These are phyloP conservation scores for Ceriops tagal DNA, from an alignment of 345 rosid species.

Conservation along the genomic window DNA sequence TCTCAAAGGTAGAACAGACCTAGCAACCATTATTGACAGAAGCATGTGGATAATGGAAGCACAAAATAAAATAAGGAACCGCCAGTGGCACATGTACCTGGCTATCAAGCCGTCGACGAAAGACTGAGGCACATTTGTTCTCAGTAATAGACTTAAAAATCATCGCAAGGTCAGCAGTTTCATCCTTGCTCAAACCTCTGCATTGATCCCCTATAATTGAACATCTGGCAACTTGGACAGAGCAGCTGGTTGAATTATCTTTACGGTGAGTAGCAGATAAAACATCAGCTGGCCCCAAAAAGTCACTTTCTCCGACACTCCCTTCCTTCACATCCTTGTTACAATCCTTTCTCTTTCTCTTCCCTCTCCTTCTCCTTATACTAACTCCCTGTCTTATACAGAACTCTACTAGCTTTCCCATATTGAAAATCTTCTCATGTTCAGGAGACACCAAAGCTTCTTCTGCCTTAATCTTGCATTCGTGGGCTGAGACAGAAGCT, in stretches of 20 bases:
- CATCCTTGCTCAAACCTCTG: constrained; percentile 25
- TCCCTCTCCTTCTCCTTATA: constrained; percentile 69
- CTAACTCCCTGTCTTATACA: constrained; percentile 38
- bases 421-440: constrained; percentile 30
- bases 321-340: constrained; percentile 53
- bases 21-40: background rate
- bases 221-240: constrained; percentile 30
- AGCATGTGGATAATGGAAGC: background rate
- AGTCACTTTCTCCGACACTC: constrained; percentile 63
- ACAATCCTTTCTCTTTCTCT: constrained; percentile 72
- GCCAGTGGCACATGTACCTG: constrained; percentile 49
- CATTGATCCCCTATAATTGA: constrained; percentile 29
- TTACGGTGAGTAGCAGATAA: constrained; percentile 38
- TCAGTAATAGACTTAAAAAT: constrained; percentile 45
- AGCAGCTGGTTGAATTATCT: constrained; percentile 43
- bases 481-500: constrained; percentile 33
- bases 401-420: constrained; percentile 35
- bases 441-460: constrained; percentile 29
- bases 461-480: constrained; percentile 35
- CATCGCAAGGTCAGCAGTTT: constrained; percentile 38
- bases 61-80: background rate
- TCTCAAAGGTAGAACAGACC: no score
- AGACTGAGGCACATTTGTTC: constrained; percentile 57
- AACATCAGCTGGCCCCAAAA: constrained; percentile 42
- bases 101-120: constrained; percentile 66